Conservation (phyloP, 2,329 filamentous ascomycete species). For the Sporothrix pseudoabietina region DNA sequence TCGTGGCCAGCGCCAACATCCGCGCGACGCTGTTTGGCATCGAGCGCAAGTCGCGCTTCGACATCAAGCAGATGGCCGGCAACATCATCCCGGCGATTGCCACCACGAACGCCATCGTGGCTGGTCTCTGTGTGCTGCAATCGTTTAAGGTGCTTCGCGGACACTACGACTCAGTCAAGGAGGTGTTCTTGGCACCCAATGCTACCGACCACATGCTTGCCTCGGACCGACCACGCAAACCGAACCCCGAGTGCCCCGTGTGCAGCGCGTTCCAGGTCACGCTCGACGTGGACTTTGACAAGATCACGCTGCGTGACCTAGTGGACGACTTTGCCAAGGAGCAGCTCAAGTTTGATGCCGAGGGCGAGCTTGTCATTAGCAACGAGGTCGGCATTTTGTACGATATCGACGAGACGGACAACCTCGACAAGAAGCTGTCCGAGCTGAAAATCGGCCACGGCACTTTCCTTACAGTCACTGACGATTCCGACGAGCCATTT, state of each 20-base stretch:
- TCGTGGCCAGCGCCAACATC: constrained; percentile 86
- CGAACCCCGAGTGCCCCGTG: constrained; percentile 80
- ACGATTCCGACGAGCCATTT: constrained; percentile 71
- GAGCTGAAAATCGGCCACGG: constrained; percentile 75
- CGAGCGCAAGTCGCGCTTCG: constrained; percentile 84
- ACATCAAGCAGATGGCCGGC: constrained; percentile 98
- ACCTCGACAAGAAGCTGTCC: constrained; percentile 74
- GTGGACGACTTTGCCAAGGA: constrained; percentile 72
- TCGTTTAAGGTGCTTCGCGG: constrained; percentile 85
- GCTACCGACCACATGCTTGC: constrained; percentile 60
- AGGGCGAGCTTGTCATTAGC: constrained; percentile 72
- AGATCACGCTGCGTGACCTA: constrained; percentile 76
- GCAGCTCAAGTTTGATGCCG: constrained; percentile 73
- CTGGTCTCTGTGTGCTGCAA: constrained; percentile 87
- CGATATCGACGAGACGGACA: constrained; percentile 85
- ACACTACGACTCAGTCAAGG: constrained; percentile 71
- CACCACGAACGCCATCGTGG: constrained; percentile 95
- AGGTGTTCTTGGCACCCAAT: constrained; percentile 80
- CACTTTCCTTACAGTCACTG: constrained; percentile 80
- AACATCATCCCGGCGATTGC: constrained; percentile 99
- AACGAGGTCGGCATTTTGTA: constrained; percentile 79
- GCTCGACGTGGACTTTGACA: constrained; percentile 67
- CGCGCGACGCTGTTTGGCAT: constrained; percentile 89
- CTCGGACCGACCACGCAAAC: constrained; percentile 58
- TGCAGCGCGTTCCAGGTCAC: constrained; percentile 74